Conservation (phyloP, 768 basidiomycete species). For the Leucosporidium scottii region DNA sequence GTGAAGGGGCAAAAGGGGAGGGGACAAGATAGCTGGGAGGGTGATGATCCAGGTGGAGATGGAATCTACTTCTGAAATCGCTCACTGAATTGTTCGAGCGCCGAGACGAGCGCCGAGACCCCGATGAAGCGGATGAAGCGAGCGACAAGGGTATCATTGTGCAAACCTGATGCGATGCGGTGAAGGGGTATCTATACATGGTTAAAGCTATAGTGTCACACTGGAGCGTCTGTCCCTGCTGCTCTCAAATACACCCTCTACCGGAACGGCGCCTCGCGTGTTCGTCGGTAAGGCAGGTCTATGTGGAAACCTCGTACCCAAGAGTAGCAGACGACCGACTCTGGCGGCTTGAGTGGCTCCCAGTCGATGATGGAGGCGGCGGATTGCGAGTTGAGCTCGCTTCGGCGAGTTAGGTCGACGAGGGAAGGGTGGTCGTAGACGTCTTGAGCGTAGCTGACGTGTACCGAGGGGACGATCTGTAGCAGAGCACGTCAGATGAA, state of each 20-base stretch:
- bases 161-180: too few relatives aligned
- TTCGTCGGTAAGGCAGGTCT: constrained; percentile 7
- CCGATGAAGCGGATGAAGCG: too few relatives aligned
- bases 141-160: too few relatives aligned
- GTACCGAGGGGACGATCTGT: constrained; percentile 29
- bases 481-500: neutral
- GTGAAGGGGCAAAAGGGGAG: constrained; percentile 40
- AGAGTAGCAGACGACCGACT: constrained; percentile 4
- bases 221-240: too few relatives aligned
- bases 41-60: too few relatives aligned
- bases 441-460: constrained; percentile 13
- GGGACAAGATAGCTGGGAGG: too few relatives aligned
- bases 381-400: neutral
- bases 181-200: too few relatives aligned
- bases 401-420: neutral
- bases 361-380: constrained; percentile 7
- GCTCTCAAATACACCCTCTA: too few relatives aligned
- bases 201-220: too few relatives aligned
- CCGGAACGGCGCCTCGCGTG: neutral
- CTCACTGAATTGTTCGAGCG: too few relatives aligned
- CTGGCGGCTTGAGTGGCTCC: neutral
- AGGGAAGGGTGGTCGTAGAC: constrained; percentile 22
- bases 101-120: too few relatives aligned
- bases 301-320: constrained; percentile 19
- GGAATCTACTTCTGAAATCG: too few relatives aligned